Percentiles rank a stretch among this genome's conserved stretches.
phyloP scores from a whole-genome alignment of 306 rosid genomes.

The Malus sieversii region DNA sequence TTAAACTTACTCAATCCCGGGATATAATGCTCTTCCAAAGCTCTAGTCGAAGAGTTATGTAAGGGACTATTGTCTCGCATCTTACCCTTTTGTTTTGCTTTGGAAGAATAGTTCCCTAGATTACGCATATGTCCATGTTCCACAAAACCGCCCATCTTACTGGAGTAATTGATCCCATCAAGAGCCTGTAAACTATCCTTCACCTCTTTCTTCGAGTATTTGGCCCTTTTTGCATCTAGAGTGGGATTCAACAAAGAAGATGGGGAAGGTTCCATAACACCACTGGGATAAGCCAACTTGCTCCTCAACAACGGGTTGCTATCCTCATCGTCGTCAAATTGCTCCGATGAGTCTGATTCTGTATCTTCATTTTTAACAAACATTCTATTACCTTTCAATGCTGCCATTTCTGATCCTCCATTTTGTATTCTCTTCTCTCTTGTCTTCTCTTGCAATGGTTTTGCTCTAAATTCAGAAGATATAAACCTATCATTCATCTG shows the following conservation, averaged over 20 bases:
- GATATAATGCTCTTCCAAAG: slow-evolving; percentile 43
- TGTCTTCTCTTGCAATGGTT: slow-evolving; percentile 45
- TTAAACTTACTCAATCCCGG: slow-evolving; percentile 35
- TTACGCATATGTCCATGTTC: slow-evolving; percentile 42
- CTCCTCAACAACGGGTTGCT: slow-evolving; percentile 64
- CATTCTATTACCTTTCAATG: slow-evolving; percentile 40
- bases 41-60: slow-evolving; percentile 33
- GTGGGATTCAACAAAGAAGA: slow-evolving; percentile 42
- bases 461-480: slow-evolving; percentile 54
- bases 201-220: slow-evolving; percentile 43
- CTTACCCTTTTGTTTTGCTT: slow-evolving; percentile 69
- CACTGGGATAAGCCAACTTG: slow-evolving; percentile 57
- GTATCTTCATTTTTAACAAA: slow-evolving; percentile 65
- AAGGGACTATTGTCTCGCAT: slow-evolving; percentile 37
- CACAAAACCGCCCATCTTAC: slow-evolving; percentile 35
- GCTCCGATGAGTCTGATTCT: slow-evolving; percentile 93
- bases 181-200: slow-evolving; percentile 25
- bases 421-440: slow-evolving; percentile 47
- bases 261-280: slow-evolving; percentile 49
- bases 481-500: slow-evolving; percentile 51
- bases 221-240: slow-evolving; percentile 50
- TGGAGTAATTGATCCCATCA: slow-evolving; percentile 38
- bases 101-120: slow-evolving; percentile 44
- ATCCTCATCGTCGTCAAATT: slow-evolving; percentile 71
- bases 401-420: slow-evolving; percentile 40